Base-by-base conservation (phyloP, 2,329 filamentous ascomycete genomes). In the Hypomyces perniciosus region DNA sequence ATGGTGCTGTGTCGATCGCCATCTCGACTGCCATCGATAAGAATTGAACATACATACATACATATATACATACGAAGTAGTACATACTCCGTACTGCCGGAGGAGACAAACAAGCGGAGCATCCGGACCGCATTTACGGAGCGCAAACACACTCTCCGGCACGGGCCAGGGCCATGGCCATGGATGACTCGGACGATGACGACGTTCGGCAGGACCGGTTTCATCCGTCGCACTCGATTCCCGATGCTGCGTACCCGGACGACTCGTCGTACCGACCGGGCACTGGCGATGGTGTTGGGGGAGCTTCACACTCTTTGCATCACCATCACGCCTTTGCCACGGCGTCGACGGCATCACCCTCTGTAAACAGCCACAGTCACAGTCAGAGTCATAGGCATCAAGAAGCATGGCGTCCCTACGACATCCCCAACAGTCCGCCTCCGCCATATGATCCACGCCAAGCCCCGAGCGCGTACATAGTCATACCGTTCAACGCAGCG, bases 151-250 rank as follows among this genome's bases (percentile, higher is more conserved):
- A 44, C 49, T 38, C 27, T 44, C 41, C 44, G 39, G 44, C 31
- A 33, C 40, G 50, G 44, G 44, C 45, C 44, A 42, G 20, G 20
- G 20, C 20, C 20, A 20, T 20, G 20, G 33, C 33, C 12, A 50
- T 52, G 50, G 50, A 47, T 39, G 30, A 38, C 20, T 38, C 48
- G 29, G 45, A 50, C 37, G 48, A 44, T 44, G 44, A 47, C 30
- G 50, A 52, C 20, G 34, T 52, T 33, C 44, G 33, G 13, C 48
- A 40, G 39, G 34, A 52, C 33, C 35, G 47, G 34, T 47, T 41
- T 13, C 62, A 65, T 43, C 63, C 63, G 7, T 65, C 64, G 26
- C 53, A 62, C 28, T 61, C 62, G 12, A 65, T 65, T 28, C 62
- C 58, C 44, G 55, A 64, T 28, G 61, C 63, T 44, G 63, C 64